A percentile compares a stretch with the other conserved stretches of the same genome.
Conservation (phyloP, 2,329 filamentous ascomycete genomes). For the Endoconidiophora laricicola region DNA sequence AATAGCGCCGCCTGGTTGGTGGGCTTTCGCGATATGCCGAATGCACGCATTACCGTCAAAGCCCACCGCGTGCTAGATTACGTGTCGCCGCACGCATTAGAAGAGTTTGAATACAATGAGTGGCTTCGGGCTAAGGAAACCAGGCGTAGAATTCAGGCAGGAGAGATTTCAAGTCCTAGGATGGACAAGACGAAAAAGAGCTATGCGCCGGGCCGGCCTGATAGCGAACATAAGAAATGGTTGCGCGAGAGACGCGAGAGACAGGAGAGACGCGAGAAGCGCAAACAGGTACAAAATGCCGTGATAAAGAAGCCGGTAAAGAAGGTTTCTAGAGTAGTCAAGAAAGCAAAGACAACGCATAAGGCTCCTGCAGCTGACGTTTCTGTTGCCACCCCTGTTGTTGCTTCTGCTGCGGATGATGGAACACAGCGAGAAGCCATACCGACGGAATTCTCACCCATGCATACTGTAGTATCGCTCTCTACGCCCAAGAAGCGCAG, state of each 20-base stretch:
- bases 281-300: background rate
- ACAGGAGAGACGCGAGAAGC: background rate
- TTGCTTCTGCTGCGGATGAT: no score
- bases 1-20: constrained; percentile 37
- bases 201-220: background rate
- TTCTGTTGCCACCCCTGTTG: no score
- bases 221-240: background rate
- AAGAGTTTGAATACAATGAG: constrained; percentile 37
- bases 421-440: no score
- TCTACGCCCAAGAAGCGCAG: no score
- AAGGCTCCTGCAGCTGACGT: no score
- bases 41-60: constrained; percentile 30
- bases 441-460: no score
- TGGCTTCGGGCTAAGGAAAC: constrained; percentile 28
- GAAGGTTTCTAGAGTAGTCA: no score
- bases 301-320: background rate
- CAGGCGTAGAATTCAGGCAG: constrained; percentile 18
- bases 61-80: constrained; percentile 36
- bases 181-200: background rate
- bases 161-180: constrained; percentile 5
- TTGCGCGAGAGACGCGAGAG: background rate
- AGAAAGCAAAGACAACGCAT: no score
- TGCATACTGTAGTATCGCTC: no score
- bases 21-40: constrained; percentile 35
- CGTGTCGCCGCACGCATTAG: constrained; percentile 37